Evolutionary conservation across 2,329 filamentous ascomycete species (phyloP), one percentile per base, ranked within the genome.

Genomic region (Cladophialophora psammophila): DNA sequence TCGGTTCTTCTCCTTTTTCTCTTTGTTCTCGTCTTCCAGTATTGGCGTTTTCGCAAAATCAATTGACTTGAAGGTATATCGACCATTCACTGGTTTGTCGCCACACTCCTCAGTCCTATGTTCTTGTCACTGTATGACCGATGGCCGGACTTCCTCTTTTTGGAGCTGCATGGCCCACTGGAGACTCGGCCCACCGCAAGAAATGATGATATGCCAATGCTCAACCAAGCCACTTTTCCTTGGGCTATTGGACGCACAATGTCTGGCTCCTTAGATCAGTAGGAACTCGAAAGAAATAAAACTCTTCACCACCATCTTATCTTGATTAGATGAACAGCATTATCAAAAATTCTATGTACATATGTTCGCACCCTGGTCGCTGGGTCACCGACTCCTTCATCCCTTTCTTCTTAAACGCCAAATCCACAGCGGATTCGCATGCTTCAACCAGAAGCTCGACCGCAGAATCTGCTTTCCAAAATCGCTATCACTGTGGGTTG

Each of bases 281-380:
- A 48, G 26, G 26, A 26, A 6, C 34, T 31, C 59, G 18, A 32
- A 5, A 50, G 10, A 3, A 36, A 13, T n/a, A 32, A 61, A 61
- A 53, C 8, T 53, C 52, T 53, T 35, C 32, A 15, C 18, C 45
- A 53, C 40, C 59, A 63, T 56, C 50, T 63, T 56, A 63, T 63
- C 60, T 53, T 38, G 60, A 63, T 63, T 63, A 63, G 50, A 63
- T 63, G 50, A 63, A 35, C 26, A 26, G 26, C 26, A 63, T 63
- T 61, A 42, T 61, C 59, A 32, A 40, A 26, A 18, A 20, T 18
- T 18, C 42, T 15, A 9, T n/a, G n/a, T n/a, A n/a, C n/a, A n/a
- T n/a, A n/a, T n/a, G n/a, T n/a, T n/a, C n/a, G n/a, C n/a, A n/a
- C 31, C 26, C 3, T 26, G 26, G 26, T 42, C 5, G 38, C 3